A percentile compares a stretch with the other conserved stretches of the same genome.
These are phyloP conservation scores for Schwanniomyces polymorphus DNA, from an alignment of 805 yeast genomes.

Conservation along the genomic window DNA sequence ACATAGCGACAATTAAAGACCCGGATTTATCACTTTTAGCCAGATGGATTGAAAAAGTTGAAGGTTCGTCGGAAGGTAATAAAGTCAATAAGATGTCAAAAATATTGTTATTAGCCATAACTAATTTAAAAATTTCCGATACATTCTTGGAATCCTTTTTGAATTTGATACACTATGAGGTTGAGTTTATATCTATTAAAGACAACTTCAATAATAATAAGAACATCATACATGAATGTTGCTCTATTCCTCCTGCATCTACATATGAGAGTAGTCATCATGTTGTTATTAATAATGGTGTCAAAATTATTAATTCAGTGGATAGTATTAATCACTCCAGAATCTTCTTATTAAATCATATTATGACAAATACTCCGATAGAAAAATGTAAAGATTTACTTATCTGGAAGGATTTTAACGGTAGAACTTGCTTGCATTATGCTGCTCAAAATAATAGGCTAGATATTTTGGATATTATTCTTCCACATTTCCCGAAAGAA, in stretches of 20 bases:
- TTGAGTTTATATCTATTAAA: conserved; percentile 65
- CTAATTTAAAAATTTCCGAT: conserved; percentile 66
- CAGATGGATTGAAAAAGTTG: conserved; percentile 41
- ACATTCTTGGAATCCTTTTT: conserved; percentile 53
- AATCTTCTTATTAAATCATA: conserved; percentile 33
- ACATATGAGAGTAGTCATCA: conserved; percentile 31
- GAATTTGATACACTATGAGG: conserved; percentile 39
- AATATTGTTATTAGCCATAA: conserved; percentile 68
- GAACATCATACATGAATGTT: conserved; percentile 72
- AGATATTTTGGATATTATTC: conserved; percentile 42
- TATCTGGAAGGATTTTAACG: conserved; percentile 58
- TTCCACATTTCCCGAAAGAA: conserved; percentile 34
- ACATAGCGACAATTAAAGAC: conserved; percentile 45
- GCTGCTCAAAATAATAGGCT: conserved; percentile 62
- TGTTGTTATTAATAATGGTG: conserved; percentile 43
- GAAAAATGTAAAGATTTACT: conserved; percentile 21
- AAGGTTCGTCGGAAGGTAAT: conserved; percentile 16
- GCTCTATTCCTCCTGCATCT: conserved; percentile 39
- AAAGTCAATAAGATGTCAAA: conserved; percentile 51
- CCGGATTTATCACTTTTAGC: conserved; percentile 35
- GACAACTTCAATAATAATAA: conserved; percentile 58
- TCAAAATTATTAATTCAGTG: conserved; percentile 35
- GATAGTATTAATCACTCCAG: conserved; percentile 40
- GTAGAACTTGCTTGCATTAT: conserved; percentile 84
- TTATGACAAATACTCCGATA: conserved; percentile 21